Evolutionary conservation across 139 green algal genomes (phyloP).

Genomic region (Spirogloea muscicola): DNA sequence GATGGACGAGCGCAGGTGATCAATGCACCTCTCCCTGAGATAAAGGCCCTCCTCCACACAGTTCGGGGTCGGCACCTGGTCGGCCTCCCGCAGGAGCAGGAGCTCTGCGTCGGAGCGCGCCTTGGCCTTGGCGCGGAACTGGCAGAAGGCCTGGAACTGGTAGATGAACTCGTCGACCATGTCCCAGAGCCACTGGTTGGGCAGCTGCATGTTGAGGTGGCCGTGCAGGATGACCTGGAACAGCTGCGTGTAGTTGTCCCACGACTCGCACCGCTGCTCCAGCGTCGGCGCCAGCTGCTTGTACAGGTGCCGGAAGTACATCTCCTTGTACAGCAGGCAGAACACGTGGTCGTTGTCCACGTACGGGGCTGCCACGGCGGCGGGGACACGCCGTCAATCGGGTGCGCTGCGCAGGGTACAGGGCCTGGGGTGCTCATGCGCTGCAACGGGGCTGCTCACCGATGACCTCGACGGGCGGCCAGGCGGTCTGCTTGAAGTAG

Average conservation of each 20-base stretch:
- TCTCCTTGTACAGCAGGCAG: conserved; percentile 97
- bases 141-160: conserved; percentile 89
- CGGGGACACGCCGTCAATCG: too few relatives aligned
- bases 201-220: conserved; percentile 96
- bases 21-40: background rate
- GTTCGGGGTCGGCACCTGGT: conserved; percentile 73
- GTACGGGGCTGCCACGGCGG: too few relatives aligned
- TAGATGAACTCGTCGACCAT: conserved; percentile 99
- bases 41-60: too few relatives aligned
- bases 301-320: conserved; percentile 96
- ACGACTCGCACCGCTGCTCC: conserved; percentile 76
- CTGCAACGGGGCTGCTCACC: too few relatives aligned
- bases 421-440: too few relatives aligned
- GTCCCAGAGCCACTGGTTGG: conserved; percentile 95
- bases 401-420: too few relatives aligned
- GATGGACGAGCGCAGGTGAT: conserved; percentile 2
- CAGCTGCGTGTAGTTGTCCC: conserved; percentile 81
- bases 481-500: conserved; percentile 87
- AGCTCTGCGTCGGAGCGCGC: conserved; percentile 73
- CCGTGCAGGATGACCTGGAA: conserved; percentile 74
- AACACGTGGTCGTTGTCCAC: conserved; percentile 98
- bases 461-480: conserved; percentile 77
- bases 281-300: conserved; percentile 68
- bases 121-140: conserved; percentile 72
- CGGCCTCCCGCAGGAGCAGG: conserved; percentile 64